Conservation (phyloP, 2,329 filamentous ascomycete species). For the Chrysoporthe austroafricana region DNA sequence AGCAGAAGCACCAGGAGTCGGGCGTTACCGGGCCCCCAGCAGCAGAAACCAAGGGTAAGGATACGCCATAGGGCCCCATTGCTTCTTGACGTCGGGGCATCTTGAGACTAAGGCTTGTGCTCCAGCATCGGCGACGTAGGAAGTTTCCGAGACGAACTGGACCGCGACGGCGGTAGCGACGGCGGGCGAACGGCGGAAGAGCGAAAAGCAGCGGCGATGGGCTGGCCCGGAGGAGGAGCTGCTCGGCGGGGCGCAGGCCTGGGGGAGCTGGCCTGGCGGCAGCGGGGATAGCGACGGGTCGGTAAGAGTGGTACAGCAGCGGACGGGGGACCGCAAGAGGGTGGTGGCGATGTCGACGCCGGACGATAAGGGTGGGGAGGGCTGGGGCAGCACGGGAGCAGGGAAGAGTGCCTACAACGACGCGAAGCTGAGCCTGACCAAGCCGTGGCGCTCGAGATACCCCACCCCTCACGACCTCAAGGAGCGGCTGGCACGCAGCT, state of each 20-base stretch:
- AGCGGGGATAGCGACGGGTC: neutral
- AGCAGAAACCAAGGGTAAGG: constrained; percentile 29
- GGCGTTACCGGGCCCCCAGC: constrained; percentile 45
- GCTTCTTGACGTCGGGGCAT: too few relatives aligned
- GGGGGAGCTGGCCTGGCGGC: constrained; percentile 9
- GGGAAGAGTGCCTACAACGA: constrained; percentile 20
- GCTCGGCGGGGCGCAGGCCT: constrained; percentile 20
- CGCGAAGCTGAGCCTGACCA: constrained; percentile 20
- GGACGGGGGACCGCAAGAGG: neutral
- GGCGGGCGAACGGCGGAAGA: constrained; percentile 4
- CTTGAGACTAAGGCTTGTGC: constrained; percentile 6
- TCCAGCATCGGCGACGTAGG: constrained; percentile 27
- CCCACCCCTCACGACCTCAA: constrained; percentile 28
- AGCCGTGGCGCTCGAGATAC: constrained; percentile 28
- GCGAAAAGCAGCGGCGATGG: constrained; percentile 14
- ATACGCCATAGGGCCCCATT: constrained; percentile 24
- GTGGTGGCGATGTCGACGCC: neutral
- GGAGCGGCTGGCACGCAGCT: constrained; percentile 13
- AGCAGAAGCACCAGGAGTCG: constrained; percentile 34
- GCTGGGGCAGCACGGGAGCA: neutral
- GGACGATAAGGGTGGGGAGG: too few relatives aligned
- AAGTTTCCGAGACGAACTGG: constrained; percentile 18
- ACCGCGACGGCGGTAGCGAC: constrained; percentile 8
- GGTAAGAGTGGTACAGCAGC: neutral
- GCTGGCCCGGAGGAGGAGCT: constrained; percentile 20